These are phyloP conservation scores for Endotrypanum monterogeii DNA, from an alignment of 208 protist species.

Conservation along the genomic window DNA sequence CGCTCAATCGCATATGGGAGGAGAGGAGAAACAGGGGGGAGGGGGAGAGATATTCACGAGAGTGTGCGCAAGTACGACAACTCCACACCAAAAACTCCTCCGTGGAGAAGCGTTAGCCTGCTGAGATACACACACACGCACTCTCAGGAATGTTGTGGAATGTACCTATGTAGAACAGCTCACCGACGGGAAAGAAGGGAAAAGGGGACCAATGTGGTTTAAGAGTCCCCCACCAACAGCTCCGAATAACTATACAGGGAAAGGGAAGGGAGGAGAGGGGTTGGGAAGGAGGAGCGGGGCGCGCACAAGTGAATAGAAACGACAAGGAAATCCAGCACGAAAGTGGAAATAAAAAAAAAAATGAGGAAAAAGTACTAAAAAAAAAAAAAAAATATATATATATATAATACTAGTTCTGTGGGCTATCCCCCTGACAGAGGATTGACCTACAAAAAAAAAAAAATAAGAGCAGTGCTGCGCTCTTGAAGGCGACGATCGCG, in stretches of 20 bases:
- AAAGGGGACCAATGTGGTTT: background rate
- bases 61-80: background rate
- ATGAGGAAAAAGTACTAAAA: background rate
- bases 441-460: background rate
- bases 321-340: background rate
- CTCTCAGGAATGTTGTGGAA: background rate
- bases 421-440: background rate
- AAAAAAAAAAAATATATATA: too few relatives aligned
- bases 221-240: background rate
- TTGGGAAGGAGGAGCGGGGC: too few relatives aligned
- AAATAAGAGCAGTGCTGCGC: constrained; percentile 3
- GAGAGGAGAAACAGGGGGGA: background rate
- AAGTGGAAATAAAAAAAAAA: background rate
- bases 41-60: background rate
- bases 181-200: background rate
- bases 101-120: background rate
- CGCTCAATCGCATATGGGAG: background rate
- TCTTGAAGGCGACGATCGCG: too few relatives aligned
- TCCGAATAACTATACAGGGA: background rate
- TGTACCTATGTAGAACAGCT: background rate
- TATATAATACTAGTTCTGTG: too few relatives aligned
- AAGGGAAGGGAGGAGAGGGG: too few relatives aligned
- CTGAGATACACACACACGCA: background rate
- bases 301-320: background rate
- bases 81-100: background rate